Percentiles rank a stretch among this genome's conserved stretches.
These are phyloP conservation scores for Sporisorium iseilematis-ciliati DNA, from an alignment of 1,284 basidiomycete species.

Conservation along the genomic window DNA sequence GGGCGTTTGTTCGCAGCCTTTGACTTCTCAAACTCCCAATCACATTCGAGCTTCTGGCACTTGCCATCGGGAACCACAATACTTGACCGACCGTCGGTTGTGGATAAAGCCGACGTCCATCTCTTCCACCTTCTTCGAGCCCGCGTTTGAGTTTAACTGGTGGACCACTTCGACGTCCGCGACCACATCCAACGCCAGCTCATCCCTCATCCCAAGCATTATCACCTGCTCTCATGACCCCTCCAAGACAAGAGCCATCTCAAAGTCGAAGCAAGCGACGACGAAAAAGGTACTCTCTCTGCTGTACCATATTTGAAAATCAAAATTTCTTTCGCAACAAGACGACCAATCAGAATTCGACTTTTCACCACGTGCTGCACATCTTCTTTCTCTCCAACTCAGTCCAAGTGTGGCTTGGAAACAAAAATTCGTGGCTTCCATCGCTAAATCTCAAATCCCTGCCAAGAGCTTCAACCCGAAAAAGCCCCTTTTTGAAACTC, in stretches of 20 bases:
- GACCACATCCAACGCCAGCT: no score
- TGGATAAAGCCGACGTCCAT: not conserved
- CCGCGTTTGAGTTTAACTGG: not conserved
- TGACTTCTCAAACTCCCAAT: not conserved
- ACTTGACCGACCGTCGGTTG: constrained; percentile 2
- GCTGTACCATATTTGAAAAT: no score
- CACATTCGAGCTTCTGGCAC: not conserved
- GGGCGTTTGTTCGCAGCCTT: not conserved
- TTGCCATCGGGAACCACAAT: not conserved
- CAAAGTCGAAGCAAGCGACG: no score
- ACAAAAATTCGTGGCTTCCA: not conserved
- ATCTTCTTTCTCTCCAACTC: no score
- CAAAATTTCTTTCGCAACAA: no score
- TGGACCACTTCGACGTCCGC: not conserved
- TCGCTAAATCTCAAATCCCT: not conserved
- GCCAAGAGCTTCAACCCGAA: not conserved
- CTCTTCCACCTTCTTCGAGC: not conserved
- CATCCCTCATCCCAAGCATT: no score
- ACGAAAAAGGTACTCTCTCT: no score
- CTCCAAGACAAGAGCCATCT: no score
- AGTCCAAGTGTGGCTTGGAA: not conserved
- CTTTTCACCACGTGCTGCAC: not conserved
- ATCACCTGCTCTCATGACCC: no score
- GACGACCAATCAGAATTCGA: constrained; percentile 6
- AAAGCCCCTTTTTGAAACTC: not conserved